Percentiles rank a stretch among this genome's conserved stretches.
Evolutionary conservation across 2,329 filamentous ascomycete genomes (phyloP).

Genomic region (Neopestalotiopsis clavispora): DNA sequence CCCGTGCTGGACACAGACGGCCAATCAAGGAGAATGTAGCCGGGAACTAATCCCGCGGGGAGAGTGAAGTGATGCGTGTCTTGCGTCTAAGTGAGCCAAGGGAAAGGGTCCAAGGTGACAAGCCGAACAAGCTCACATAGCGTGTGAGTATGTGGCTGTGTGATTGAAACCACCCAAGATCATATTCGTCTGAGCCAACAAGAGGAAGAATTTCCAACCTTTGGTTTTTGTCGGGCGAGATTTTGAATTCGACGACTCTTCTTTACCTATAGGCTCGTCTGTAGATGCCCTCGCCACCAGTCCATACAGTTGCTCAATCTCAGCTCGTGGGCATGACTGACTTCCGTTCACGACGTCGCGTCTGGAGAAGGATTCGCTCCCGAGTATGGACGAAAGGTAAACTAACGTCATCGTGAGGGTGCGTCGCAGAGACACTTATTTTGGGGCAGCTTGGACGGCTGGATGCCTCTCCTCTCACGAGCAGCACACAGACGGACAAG

Average conservation of each 20-base stretch:
- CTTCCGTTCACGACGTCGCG: neutral
- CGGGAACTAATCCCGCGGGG: neutral
- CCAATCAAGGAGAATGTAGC: neutral
- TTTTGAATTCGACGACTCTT: neutral
- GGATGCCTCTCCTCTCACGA: neutral
- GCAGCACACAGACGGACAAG: neutral
- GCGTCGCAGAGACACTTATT: neutral
- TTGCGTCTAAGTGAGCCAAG: neutral
- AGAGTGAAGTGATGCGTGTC: neutral
- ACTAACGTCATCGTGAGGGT: neutral
- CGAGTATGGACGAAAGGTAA: neutral
- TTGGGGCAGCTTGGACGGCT: neutral
- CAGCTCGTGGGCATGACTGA: neutral
- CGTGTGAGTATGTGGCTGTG: neutral
- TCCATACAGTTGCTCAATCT: neutral
- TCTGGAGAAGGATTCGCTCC: neutral
- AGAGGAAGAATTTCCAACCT: neutral
- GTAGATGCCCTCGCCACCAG: neutral
- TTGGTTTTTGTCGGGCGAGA: neutral
- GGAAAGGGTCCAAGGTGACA: neutral
- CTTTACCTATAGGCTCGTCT: neutral
- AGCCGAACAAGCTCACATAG: neutral
- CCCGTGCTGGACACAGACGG: neutral
- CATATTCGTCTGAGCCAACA: neutral
- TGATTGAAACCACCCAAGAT: neutral